Evolutionary conservation across 768 basidiomycete genomes (phyloP).

Genomic region (Coprinopsis cinerea): DNA sequence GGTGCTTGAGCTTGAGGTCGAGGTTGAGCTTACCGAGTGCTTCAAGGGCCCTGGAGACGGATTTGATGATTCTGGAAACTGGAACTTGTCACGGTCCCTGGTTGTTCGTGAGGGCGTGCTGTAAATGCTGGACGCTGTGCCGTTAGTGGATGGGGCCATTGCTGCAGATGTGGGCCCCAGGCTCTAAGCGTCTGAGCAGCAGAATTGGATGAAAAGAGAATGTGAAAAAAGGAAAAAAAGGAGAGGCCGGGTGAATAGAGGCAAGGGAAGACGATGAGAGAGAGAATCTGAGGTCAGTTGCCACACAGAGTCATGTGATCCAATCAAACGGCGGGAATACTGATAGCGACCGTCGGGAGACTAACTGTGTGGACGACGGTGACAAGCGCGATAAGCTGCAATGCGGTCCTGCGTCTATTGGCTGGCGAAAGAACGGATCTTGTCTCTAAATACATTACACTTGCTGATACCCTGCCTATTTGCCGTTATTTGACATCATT

Average conservation of each 20-base stretch:
- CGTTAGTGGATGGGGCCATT: conserved; percentile 13
- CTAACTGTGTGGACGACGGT: background rate
- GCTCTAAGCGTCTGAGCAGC: background rate
- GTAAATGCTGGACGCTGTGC: conserved; percentile 15
- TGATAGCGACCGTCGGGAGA: too few relatives aligned
- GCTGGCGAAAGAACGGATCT: background rate
- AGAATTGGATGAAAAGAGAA: background rate
- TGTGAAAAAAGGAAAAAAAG: background rate
- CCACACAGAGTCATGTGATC: too few relatives aligned
- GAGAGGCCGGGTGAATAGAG: too few relatives aligned
- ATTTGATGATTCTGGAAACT: conserved; percentile 28
- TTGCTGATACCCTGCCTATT: background rate
- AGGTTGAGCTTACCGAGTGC: conserved; percentile 28
- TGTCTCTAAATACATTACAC: background rate
- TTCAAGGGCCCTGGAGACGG: conserved; percentile 27
- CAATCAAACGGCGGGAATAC: too few relatives aligned
- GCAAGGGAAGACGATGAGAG: background rate
- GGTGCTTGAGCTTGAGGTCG: conserved; percentile 25
- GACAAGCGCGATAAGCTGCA: background rate
- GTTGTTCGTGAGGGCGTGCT: conserved; percentile 29
- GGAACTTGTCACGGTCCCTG: conserved; percentile 26
- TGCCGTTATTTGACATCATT: background rate
- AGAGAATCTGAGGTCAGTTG: too few relatives aligned
- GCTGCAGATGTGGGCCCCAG: background rate
- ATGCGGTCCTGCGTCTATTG: too few relatives aligned